Evolutionary conservation across 208 protist species (phyloP).

Genomic region (Plasmodiophora brassicae): DNA sequence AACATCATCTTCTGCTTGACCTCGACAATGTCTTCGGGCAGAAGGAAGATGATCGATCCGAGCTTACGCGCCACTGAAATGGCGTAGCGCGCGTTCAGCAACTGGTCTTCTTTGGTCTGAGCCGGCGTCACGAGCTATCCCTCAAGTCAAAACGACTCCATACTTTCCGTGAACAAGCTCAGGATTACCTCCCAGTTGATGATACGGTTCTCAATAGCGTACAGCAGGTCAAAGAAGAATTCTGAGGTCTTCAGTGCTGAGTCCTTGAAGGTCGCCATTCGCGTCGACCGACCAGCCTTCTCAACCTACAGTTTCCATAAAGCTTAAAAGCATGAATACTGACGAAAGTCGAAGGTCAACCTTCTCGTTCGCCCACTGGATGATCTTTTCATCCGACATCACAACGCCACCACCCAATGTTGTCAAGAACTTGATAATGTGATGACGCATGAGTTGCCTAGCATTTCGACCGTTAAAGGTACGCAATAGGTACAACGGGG

Average conservation of each 20-base stretch:
- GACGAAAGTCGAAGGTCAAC: too few relatives aligned
- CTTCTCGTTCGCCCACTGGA: slow-evolving; percentile 59
- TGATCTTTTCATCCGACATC: slow-evolving; percentile 53
- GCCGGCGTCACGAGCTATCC: slow-evolving; percentile 33
- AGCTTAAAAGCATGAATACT: too few relatives aligned
- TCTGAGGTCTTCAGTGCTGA: background rate
- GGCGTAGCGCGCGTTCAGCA: slow-evolving; percentile 46
- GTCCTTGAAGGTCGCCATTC: slow-evolving; percentile 22
- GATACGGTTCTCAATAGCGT: slow-evolving; percentile 32
- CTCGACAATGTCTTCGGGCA: slow-evolving; percentile 60
- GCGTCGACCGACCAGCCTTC: background rate
- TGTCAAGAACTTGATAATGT: slow-evolving; percentile 53
- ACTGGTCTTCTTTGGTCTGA: slow-evolving; percentile 21
- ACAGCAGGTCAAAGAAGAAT: slow-evolving; percentile 37
- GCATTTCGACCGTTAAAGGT: background rate
- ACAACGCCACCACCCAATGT: slow-evolving; percentile 44
- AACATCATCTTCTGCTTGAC: slow-evolving; percentile 54
- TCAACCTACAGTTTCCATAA: too few relatives aligned
- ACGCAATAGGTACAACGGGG: background rate
- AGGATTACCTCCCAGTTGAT: slow-evolving; percentile 36
- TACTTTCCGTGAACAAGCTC: background rate
- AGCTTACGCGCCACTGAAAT: slow-evolving; percentile 57
- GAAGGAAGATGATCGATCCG: slow-evolving; percentile 53
- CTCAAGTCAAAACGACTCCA: background rate
- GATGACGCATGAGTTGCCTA: slow-evolving; percentile 59